phyloP scores from a whole-genome alignment of 768 basidiomycete species.

The Pulveroboletus ravenelii region DNA sequence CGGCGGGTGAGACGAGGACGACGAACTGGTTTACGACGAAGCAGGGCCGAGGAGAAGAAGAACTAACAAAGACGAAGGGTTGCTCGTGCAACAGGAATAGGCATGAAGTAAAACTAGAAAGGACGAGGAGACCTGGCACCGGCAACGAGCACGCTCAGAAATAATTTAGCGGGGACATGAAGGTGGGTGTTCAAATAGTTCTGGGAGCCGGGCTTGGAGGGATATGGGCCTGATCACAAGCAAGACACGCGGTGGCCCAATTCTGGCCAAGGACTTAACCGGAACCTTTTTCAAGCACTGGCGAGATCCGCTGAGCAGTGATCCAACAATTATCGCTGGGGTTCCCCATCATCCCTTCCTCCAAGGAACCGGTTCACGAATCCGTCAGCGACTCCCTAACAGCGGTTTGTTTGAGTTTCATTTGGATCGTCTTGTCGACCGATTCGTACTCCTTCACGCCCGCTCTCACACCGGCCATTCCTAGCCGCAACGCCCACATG shows the following conservation, averaged over 20 bases:
- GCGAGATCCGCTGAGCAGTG: constrained; percentile 12
- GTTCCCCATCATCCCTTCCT: constrained; percentile 4
- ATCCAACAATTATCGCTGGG: constrained; percentile 6
- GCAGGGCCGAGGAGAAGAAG: neutral
- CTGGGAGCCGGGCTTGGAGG: constrained; percentile 24
- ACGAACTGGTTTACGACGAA: constrained; percentile 10
- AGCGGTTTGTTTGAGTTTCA: constrained; percentile 28
- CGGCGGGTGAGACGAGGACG: neutral
- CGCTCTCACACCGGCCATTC: constrained; percentile 28
- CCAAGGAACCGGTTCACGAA: constrained; percentile 18
- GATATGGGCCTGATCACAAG: constrained; percentile 23
- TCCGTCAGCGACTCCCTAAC: constrained; percentile 23
- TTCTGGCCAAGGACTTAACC: constrained; percentile 24
- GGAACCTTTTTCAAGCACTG: constrained; percentile 2
- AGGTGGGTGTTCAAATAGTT: constrained; percentile 29
- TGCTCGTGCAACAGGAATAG: constrained; percentile 24
- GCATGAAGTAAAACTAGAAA: constrained; percentile 18
- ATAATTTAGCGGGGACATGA: constrained; percentile 31
- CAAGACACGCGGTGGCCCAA: constrained; percentile 25
- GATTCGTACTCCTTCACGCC: neutral
- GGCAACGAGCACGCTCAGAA: constrained; percentile 16
- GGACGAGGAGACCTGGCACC: neutral
- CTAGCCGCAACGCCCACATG: constrained; percentile 16
- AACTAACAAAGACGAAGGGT: constrained; percentile 13
- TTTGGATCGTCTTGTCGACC: constrained; percentile 27